Base-by-base conservation (phyloP, 1,284 basidiomycete species). In the Hortiboletus rubellus region DNA sequence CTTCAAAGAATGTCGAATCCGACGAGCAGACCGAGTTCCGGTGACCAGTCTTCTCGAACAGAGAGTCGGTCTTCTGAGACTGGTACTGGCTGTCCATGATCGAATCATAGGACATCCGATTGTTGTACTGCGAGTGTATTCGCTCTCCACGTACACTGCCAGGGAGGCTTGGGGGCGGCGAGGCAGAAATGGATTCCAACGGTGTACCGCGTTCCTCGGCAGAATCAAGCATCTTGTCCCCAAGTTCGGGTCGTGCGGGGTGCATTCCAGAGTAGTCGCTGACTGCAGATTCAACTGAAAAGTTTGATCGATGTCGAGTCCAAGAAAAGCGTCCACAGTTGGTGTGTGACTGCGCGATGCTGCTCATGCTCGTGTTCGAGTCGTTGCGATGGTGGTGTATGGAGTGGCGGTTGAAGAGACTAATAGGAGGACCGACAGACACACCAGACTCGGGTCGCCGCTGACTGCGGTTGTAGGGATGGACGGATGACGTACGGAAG, bases 211-310 rank as follows among this genome's bases (percentile, higher is more conserved):
- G 79, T 47, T 87, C 85, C 8, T 74, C 76, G n/a, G 75, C 76
- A 18, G 77, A 82, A 33, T 89, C 84, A 65, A 94, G 92, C 92
- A 94, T 94, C 78, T 93, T 91, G 67, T 94, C 92, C 0, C 92
- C 91, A 3, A 94, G 72, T 3, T 86, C 90, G 3, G 92, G 92
- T 22, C 92, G 80, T 3, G 79, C 85, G 5, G 90, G 69, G 11
- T 80, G 78, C 60, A 77, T 72, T 3, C 76, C 78, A 3, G 87
- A 87, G 60, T 82, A 82, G 52, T 86, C 83, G 55, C 89, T 92
- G 63, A 79, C 73, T 37, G 82, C 69, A 0, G 89, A 92, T 60
- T 91, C 89, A 3, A 79, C 66, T 0, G 88, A 91, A 22, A 72
- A 66, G 17, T 86, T 82, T n/a, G 78, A 80, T 14, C 76, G 77